Evolutionary conservation across 306 rosid species (phyloP), one percentile per base, ranked within the genome.

Genomic region (Quercus variabilis): DNA sequence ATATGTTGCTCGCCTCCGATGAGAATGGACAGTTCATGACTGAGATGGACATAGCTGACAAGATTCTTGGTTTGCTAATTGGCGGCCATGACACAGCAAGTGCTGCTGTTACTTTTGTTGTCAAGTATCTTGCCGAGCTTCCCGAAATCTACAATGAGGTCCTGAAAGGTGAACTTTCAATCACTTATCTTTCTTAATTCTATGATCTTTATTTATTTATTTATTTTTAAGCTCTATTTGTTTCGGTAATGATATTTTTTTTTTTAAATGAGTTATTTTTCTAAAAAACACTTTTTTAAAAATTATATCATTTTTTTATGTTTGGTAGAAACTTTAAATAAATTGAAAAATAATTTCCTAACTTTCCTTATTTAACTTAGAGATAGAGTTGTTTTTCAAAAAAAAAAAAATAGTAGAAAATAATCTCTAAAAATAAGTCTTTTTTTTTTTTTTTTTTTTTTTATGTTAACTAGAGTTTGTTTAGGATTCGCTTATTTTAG

Each of bases 401-500:
- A 23, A 1, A 7, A 41, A 38, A 38, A 38, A 4, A 7, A 38
- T 2, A 41, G 11, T 41, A 0, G 3, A 8, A 7, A 41, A 41
- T 0, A 41, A 41, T 8, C 0, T 41, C 11, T 38, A 7, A 41
- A 41, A 41, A 41, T 41, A 41, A 41, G 0, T 41, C 3, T n/a
- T n/a, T n/a, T n/a, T n/a, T n/a, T n/a, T n/a, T n/a, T n/a, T n/a
- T n/a, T n/a, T 21, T 21, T 7, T 7, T 0, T 8, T 41, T 38
- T 8, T 41, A 41, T 41, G 11, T 8, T 2, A 11, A 8, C 0
- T 33, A 33, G 0, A 0, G 2, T 33, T 0, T 33, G 1, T 33
- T 33, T 33, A 7, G 0, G 2, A 33, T 33, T 0, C 0, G 0
- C 0, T 5, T 33, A 5, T 33, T 33, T 5, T 33, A 0, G 0